Evolutionary conservation across 2,329 filamentous ascomycete species (phyloP).

Genomic region (Scytalidium sp.): DNA sequence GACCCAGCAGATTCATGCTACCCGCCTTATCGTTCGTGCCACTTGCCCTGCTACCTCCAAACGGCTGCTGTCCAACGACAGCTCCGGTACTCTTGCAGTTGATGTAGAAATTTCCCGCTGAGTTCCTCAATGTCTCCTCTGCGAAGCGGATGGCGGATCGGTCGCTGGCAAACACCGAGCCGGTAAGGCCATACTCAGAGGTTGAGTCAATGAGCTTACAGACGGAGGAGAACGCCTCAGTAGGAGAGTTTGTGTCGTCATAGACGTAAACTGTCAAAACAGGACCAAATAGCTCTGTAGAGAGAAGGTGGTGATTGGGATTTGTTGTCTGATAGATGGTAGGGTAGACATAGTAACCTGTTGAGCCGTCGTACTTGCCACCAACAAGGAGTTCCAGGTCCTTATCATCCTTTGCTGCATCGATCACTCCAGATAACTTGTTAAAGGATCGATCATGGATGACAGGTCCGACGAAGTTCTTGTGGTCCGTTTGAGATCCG

Average conservation of each 20-base stretch:
- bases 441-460: slow-evolving; percentile 82
- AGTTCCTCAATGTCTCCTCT: slow-evolving; percentile 68
- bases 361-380: slow-evolving; percentile 72
- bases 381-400: slow-evolving; percentile 72
- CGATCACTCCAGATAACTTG: slow-evolving; percentile 74
- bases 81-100: slow-evolving; percentile 79
- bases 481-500: slow-evolving; percentile 63
- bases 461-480: slow-evolving; percentile 83
- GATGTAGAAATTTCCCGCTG: slow-evolving; percentile 82
- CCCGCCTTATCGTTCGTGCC: slow-evolving; percentile 75
- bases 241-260: slow-evolving; percentile 57
- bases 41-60: slow-evolving; percentile 64
- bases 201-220: slow-evolving; percentile 68
- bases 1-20: slow-evolving; percentile 57
- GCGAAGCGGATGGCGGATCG: slow-evolving; percentile 63
- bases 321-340: slow-evolving; percentile 77
- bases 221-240: slow-evolving; percentile 52
- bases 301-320: slow-evolving; percentile 70
- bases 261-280: slow-evolving; percentile 74
- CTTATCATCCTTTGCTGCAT: slow-evolving; percentile 72
- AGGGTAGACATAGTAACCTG: slow-evolving; percentile 81
- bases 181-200: slow-evolving; percentile 75
- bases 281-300: slow-evolving; percentile 80
- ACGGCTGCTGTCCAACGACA: slow-evolving; percentile 71
- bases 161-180: slow-evolving; percentile 71